A percentile compares a stretch with the other conserved stretches of the same genome.
phyloP scores from a whole-genome alignment of 2,329 filamentous ascomycete species.

The Alternaria incomplexa region DNA sequence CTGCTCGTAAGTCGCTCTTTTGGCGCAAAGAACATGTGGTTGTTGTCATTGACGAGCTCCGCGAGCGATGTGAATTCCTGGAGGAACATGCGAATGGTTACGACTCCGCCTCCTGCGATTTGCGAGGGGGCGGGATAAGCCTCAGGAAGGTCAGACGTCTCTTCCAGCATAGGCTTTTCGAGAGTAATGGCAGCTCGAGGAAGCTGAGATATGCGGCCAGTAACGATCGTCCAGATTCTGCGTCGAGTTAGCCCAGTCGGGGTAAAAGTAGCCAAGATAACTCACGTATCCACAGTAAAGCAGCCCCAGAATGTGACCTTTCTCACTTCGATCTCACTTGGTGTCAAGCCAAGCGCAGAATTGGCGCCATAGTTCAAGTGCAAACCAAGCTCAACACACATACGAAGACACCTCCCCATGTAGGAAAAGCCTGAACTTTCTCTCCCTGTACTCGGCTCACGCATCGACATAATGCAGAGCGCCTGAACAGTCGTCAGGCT shows the following conservation, averaged over 20 bases:
- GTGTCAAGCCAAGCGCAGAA: slow-evolving; percentile 38
- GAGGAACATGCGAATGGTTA: slow-evolving; percentile 46
- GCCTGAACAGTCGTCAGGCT: slow-evolving; percentile 75
- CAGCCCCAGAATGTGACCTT: slow-evolving; percentile 62
- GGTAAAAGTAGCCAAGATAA: slow-evolving; percentile 8
- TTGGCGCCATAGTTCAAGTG: slow-evolving; percentile 57
- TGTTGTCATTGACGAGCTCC: slow-evolving; percentile 73
- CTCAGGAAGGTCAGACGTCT: slow-evolving; percentile 60
- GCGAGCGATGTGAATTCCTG: slow-evolving; percentile 72
- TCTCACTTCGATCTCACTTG: slow-evolving; percentile 55
- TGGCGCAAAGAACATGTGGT: slow-evolving; percentile 75
- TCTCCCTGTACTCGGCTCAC: slow-evolving; percentile 74
- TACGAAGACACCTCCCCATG: slow-evolving; percentile 72
- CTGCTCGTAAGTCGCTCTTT: slow-evolving; percentile 68
- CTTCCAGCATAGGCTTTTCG: slow-evolving; percentile 60
- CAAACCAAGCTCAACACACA: slow-evolving; percentile 74
- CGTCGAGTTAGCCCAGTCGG: slow-evolving; percentile 4
- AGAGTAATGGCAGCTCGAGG: slow-evolving; percentile 57
- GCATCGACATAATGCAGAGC: slow-evolving; percentile 75
- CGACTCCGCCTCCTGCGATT: slow-evolving; percentile 12
- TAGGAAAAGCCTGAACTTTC: slow-evolving; percentile 77
- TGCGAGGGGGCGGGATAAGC: slow-evolving; percentile 15
- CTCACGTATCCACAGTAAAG: slow-evolving; percentile 57
- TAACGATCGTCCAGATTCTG: slow-evolving; percentile 54
- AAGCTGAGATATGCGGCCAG: slow-evolving; percentile 56